Conservation (phyloP, 2,329 filamentous ascomycete genomes). For the Stenocarpella maydis region DNA sequence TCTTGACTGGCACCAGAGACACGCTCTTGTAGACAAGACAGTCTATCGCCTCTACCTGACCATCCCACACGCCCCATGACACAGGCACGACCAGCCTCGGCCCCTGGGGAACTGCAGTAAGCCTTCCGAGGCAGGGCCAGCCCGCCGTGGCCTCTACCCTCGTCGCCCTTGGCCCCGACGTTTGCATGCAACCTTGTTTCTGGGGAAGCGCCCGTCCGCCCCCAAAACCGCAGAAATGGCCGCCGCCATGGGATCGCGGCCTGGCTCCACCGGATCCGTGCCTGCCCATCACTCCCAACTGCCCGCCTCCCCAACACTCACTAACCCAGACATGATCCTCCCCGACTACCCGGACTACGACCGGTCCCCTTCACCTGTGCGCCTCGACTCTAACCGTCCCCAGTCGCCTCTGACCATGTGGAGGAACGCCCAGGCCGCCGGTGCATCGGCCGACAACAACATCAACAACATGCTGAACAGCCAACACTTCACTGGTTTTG, state of each 20-base stretch:
- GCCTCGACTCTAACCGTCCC: conserved; percentile 55
- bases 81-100: conserved; percentile 10
- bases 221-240: conserved; percentile 31
- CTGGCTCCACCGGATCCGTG: conserved; percentile 41
- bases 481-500: conserved; percentile 48
- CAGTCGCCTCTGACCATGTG: conserved; percentile 62
- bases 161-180: conserved; percentile 3
- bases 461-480: conserved; percentile 54
- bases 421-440: conserved; percentile 53
- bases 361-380: conserved; percentile 57
- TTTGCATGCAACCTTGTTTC: conserved; percentile 13
- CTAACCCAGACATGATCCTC: conserved; percentile 94
- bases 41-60: background rate
- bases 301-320: conserved; percentile 84
- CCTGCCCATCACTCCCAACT: conserved; percentile 53
- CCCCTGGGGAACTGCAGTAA: conserved; percentile 20
- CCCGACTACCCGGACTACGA: conserved; percentile 81
- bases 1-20: conserved; percentile 1
- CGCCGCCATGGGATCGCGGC: conserved; percentile 42
- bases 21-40: background rate
- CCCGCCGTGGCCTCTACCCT: conserved; percentile 16
- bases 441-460: conserved; percentile 44
- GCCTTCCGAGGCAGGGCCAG: conserved; percentile 27
- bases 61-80: background rate
- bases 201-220: conserved; percentile 5